Evolutionary conservation across 139 green algal genomes (phyloP).

Genomic region (Helicosporidium sp.): DNA sequence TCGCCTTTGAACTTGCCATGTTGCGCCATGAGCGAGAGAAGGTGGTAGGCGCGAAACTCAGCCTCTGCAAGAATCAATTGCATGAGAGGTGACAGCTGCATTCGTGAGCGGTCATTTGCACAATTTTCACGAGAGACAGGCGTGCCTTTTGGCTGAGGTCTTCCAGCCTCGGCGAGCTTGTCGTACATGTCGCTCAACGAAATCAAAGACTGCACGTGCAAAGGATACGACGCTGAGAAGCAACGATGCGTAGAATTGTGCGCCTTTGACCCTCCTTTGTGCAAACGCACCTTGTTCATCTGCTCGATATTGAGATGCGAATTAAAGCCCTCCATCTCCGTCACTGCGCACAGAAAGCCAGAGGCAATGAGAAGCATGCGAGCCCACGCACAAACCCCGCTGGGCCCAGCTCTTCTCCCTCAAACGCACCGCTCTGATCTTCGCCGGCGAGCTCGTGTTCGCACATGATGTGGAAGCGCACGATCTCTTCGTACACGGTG

Average conservation of each 20-base stretch:
- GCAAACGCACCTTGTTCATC: slow-evolving; percentile 61
- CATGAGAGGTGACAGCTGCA: too few relatives aligned
- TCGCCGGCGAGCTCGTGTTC: slow-evolving; percentile 50
- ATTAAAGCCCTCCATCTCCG: slow-evolving; percentile 47
- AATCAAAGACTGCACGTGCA: slow-evolving; percentile 26
- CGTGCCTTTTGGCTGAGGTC: too few relatives aligned
- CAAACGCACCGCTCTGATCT: slow-evolving; percentile 6
- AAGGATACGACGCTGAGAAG: too few relatives aligned
- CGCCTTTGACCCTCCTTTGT: too few relatives aligned
- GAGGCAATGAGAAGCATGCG: not conserved
- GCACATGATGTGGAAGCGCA: slow-evolving; percentile 52
- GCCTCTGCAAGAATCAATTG: slow-evolving; percentile 20
- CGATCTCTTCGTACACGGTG: slow-evolving; percentile 33
- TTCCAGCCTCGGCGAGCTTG: slow-evolving; percentile 11
- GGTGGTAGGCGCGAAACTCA: slow-evolving; percentile 57
- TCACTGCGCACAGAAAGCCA: slow-evolving; percentile 7
- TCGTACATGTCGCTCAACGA: slow-evolving; percentile 49
- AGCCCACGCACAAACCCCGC: not conserved
- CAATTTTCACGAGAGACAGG: too few relatives aligned
- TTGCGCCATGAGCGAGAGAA: slow-evolving; percentile 36
- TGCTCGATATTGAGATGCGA: slow-evolving; percentile 66
- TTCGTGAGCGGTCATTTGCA: not conserved
- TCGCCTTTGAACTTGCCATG: slow-evolving; percentile 43
- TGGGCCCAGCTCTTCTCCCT: not conserved
- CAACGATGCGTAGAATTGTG: too few relatives aligned